Evolutionary conservation across 2,329 filamentous ascomycete genomes (phyloP), one percentile per base, ranked within the genome.

Genomic region (Aschersonia sp.): DNA sequence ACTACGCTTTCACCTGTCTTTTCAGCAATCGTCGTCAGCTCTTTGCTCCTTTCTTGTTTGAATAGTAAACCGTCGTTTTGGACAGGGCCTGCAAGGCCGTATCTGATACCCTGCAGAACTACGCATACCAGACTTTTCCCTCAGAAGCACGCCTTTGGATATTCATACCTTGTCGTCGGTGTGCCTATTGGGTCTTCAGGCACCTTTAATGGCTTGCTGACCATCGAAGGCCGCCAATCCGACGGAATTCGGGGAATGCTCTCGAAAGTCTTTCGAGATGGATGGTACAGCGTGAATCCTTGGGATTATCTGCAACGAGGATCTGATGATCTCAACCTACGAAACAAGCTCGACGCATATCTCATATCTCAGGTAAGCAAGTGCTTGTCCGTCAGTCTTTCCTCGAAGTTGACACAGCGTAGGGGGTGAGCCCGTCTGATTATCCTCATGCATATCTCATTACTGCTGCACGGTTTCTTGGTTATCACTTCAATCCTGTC

Each of bases 401-500:
- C 10, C 5, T 42, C 4, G 9, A 9, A n/a, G 20, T 12, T 6
- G 35, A 40, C 52, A 30, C 52, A 60, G 45, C 54, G 49, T 56
- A 88, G 75, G 70, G 70, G 9, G 66, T 78, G n/a, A 68, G 80
- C 50, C 74, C 77, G 45, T 58, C 68, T 2, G 65, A 71, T 44
- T 89, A 84, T 63, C 76, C 80, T 9, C 71, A 80, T 55, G 82
- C 79, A 0, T 88, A 87, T 55, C 67, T 89, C 4, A 69, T 86
- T 29, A 89, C 85, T 2, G 81, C 82, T 3, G 77, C 84, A 4
- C 73, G 73, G 31, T 82, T 87, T 51, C 60, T 85, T 5, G 80
- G 81, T 3, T 85, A 84, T 57, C 75, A 77, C 29, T 87, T 85
- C 63, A 89, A 87, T 55, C 83, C 83, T 0, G 80, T 84, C 3